Evolutionary conservation across 2,329 filamentous ascomycete genomes (phyloP), one percentile per base, ranked within the genome.

Genomic region (Plenodomus lindquistii): DNA sequence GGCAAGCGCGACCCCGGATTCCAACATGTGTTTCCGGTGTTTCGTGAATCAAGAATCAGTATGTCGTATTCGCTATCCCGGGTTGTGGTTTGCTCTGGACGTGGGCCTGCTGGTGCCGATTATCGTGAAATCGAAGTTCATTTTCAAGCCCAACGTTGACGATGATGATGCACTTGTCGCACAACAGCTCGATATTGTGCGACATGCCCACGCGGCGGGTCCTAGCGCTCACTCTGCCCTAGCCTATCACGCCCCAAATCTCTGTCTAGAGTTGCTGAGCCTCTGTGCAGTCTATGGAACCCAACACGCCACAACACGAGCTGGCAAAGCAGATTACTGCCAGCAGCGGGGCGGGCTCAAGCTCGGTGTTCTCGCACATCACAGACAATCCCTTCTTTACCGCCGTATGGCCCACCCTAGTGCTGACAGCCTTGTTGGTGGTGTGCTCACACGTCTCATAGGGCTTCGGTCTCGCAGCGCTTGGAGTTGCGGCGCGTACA

Each of bases 381-480:
- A 72, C 74, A 20, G 71, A 68, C 22, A 81, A 81, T 57, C 79
- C 79, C 9, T 79, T 81, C 66, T 81, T 81, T 62, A 80, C 78
- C 42, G 79, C 79, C 42, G 79, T 78, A 75, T 37, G 70, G 49
- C 53, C 27, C 44, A 51, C 44, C 59, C 85, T 39, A 85, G 84
- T 83, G 44, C 45, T 37, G 37, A 46, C 44, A 37, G 19, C 50
- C 49, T 54, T 52, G 52, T 46, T 50, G 47, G 55, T 59, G 42
- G 49, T 56, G 52, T 65, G 66, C 68, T 71, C 57, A 71, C 62
- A 41, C 42, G 59, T 51, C 55, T 52, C 52, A 48, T 67, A 83
- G 76, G 92, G 94, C 62, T 89, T 97, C 62, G 94, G 94, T 60
- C 88, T 99, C 44, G 94, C 92, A 52, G 89, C 88, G 22, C 81